Conservation (phyloP, 345 rosid genomes). For the Garcia nutans region DNA sequence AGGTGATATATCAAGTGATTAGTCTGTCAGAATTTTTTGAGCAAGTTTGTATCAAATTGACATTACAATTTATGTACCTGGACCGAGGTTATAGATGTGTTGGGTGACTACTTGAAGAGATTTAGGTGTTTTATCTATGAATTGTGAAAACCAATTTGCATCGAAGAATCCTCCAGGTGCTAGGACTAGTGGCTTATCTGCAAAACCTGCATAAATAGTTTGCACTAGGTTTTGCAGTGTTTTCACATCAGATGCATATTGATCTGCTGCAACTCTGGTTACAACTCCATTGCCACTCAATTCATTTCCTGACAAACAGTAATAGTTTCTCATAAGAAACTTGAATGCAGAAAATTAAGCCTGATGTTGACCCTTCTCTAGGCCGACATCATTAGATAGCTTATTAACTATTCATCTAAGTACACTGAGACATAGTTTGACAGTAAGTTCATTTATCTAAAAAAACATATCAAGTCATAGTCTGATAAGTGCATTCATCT, state of each 20-base stretch:
- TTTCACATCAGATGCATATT: slow-evolving; percentile 38
- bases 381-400: too few relatives aligned
- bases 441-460: too few relatives aligned
- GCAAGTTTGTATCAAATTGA: too few relatives aligned
- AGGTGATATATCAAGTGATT: background rate
- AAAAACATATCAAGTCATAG: too few relatives aligned
- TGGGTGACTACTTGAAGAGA: slow-evolving; percentile 48
- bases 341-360: too few relatives aligned
- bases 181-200: slow-evolving; percentile 41
- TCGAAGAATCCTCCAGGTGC: slow-evolving; percentile 58
- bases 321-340: background rate
- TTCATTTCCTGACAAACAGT: slow-evolving; percentile 43
- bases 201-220: slow-evolving; percentile 27
- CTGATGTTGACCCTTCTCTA: too few relatives aligned
- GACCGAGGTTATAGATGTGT: slow-evolving; percentile 60
- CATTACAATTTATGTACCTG: slow-evolving; percentile 25
- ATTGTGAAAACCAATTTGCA: slow-evolving; percentile 40
- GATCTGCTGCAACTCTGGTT: slow-evolving; percentile 34
- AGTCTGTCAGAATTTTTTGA: background rate
- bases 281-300: slow-evolving; percentile 46
- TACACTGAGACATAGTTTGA: too few relatives aligned
- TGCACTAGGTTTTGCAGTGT: slow-evolving; percentile 29
- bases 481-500: too few relatives aligned
- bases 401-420: too few relatives aligned
- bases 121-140: slow-evolving; percentile 27